phyloP scores from a whole-genome alignment of 176 grass and related monocot species.

The Stipa capillata region DNA sequence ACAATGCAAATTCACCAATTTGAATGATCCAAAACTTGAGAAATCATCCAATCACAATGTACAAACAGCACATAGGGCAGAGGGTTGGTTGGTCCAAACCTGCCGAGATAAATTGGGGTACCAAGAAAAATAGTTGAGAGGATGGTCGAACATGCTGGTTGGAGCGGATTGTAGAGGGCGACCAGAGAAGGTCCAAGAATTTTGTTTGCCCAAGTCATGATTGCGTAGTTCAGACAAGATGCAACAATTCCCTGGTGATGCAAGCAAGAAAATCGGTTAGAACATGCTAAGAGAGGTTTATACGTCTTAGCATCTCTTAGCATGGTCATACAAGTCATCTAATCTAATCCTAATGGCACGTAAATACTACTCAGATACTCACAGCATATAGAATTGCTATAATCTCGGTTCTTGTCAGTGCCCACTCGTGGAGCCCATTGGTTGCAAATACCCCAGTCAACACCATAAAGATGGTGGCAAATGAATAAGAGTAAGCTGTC shows the following conservation, averaged over 20 bases:
- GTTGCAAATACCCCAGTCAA: slow-evolving; percentile 56
- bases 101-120: slow-evolving; percentile 80
- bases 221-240: slow-evolving; percentile 80
- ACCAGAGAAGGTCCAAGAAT: slow-evolving; percentile 84
- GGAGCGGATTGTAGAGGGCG: slow-evolving; percentile 82
- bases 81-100: slow-evolving; percentile 32
- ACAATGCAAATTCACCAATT: background rate
- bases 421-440: slow-evolving; percentile 69
- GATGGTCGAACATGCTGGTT: slow-evolving; percentile 77
- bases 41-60: background rate
- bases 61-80: background rate
- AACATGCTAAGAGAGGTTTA: background rate
- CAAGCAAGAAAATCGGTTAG: slow-evolving; percentile 10
- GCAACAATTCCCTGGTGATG: slow-evolving; percentile 63
- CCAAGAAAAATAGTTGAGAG: slow-evolving; percentile 92
- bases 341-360: background rate
- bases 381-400: slow-evolving; percentile 85
- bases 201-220: slow-evolving; percentile 97
- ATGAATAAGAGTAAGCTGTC: slow-evolving; percentile 83
- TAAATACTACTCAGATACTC: background rate
- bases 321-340: background rate
- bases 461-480: slow-evolving; percentile 80
- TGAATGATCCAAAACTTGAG: background rate
- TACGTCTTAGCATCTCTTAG: too few species aligned
- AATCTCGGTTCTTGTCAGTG: slow-evolving; percentile 56